Percentiles rank a stretch among this genome's conserved stretches.
Evolutionary conservation across 805 yeast species (phyloP).

Genomic region (Schizosaccharomyces octosporus): DNA sequence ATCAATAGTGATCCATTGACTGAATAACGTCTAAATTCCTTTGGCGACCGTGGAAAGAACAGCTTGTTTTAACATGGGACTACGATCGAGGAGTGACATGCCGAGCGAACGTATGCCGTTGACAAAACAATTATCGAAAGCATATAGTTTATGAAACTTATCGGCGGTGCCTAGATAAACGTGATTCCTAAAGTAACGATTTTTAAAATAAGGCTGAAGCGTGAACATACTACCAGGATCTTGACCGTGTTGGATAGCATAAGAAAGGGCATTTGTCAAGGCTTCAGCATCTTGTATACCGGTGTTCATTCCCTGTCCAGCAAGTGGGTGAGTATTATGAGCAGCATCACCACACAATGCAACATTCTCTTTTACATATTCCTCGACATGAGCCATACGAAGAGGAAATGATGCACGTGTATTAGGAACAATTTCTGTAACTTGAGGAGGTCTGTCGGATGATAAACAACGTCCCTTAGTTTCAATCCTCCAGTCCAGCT

Average conservation of each 20-base stretch:
- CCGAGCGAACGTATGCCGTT: background rate
- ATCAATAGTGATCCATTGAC: background rate
- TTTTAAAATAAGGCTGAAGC: slow-evolving; percentile 66
- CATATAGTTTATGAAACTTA: slow-evolving; percentile 68
- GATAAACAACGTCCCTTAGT: slow-evolving; percentile 17
- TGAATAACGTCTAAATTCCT: background rate
- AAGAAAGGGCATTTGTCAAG: slow-evolving; percentile 42
- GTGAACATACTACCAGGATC: slow-evolving; percentile 68
- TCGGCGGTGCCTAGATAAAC: slow-evolving; percentile 69
- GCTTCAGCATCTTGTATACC: slow-evolving; percentile 80
- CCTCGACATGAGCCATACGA: slow-evolving; percentile 70
- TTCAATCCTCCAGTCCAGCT: slow-evolving; percentile 46
- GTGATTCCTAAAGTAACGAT: slow-evolving; percentile 62
- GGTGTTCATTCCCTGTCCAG: slow-evolving; percentile 95
- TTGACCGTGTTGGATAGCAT: slow-evolving; percentile 48
- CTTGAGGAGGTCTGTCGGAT: slow-evolving; percentile 36
- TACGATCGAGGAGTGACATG: background rate
- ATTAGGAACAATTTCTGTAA: slow-evolving; percentile 29
- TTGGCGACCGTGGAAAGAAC: background rate
- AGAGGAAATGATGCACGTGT: slow-evolving; percentile 78
- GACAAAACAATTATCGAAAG: background rate
- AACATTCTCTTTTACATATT: slow-evolving; percentile 57
- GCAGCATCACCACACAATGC: slow-evolving; percentile 98
- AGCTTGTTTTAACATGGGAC: background rate
- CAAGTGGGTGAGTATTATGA: slow-evolving; percentile 88